A percentile compares a stretch with the other conserved stretches of the same genome.
Evolutionary conservation across 2,329 filamentous ascomycete genomes (phyloP).

Genomic region (Curvularia sp.): DNA sequence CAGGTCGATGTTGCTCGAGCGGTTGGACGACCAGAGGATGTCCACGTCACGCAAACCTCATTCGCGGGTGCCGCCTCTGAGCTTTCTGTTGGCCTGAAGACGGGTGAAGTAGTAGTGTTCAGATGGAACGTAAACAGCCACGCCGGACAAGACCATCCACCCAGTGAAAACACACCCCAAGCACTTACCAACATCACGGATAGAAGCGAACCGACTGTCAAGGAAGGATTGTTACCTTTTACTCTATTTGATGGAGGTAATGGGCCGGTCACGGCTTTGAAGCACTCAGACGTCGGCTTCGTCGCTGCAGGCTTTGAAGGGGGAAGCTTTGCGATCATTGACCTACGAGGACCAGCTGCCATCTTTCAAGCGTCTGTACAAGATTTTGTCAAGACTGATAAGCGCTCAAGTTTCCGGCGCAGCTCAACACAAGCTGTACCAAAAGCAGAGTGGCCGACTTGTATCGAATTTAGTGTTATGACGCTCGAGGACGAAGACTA

Average conservation of each 20-base stretch:
- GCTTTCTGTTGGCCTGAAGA: constrained; percentile 78
- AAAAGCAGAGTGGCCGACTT: constrained; percentile 75
- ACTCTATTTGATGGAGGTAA: constrained; percentile 83
- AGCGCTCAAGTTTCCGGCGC: constrained; percentile 73
- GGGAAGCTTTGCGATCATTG: constrained; percentile 81
- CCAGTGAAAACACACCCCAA: constrained; percentile 55
- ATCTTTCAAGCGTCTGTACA: constrained; percentile 77
- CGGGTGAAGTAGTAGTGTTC: constrained; percentile 87
- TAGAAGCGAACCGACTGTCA: constrained; percentile 74
- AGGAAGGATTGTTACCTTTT: constrained; percentile 80
- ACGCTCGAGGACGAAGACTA: constrained; percentile 92
- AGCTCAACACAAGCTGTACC: constrained; percentile 57
- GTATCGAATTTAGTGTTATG: constrained; percentile 87
- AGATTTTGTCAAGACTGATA: constrained; percentile 79
- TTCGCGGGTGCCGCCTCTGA: constrained; percentile 84
- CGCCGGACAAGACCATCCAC: constrained; percentile 68
- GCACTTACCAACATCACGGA: constrained; percentile 76
- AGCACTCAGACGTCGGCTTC: constrained; percentile 92
- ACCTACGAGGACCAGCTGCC: constrained; percentile 83
- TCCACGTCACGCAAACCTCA: constrained; percentile 80
- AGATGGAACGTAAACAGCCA: constrained; percentile 84
- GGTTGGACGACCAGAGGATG: constrained; percentile 76
- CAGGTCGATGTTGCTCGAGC: constrained; percentile 88
- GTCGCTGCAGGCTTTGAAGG: constrained; percentile 84
- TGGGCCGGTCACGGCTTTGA: constrained; percentile 78